phyloP scores from a whole-genome alignment of 2,329 filamentous ascomycete genomes.

The Ophiognomonia clavigignenti-juglandacearum region DNA sequence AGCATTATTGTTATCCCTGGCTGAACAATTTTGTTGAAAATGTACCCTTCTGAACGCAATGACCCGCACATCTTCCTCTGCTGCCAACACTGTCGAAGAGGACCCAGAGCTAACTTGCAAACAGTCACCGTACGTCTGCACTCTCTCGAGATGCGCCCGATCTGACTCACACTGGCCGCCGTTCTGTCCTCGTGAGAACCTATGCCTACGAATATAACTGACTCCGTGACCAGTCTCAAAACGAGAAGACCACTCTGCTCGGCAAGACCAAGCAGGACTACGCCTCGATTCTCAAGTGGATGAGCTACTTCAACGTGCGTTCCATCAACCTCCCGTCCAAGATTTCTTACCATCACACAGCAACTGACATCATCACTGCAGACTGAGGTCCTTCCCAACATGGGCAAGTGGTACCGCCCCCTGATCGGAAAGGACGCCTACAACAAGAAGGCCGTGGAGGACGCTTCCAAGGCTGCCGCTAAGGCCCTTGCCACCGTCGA shows the following conservation, averaged over 20 bases:
- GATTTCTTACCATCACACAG: not conserved
- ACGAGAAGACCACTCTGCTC: slow-evolving; percentile 98
- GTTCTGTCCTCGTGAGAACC: slow-evolving; percentile 33
- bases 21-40: slow-evolving; percentile 90
- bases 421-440: slow-evolving; percentile 77
- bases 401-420: slow-evolving; percentile 81
- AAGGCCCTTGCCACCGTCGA: slow-evolving; percentile 72
- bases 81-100: slow-evolving; percentile 24
- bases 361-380: slow-evolving; percentile 5
- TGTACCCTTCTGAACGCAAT: slow-evolving; percentile 66
- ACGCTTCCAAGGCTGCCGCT: slow-evolving; percentile 62
- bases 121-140: slow-evolving; percentile 14
- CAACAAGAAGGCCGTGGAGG: slow-evolving; percentile 97
- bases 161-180: slow-evolving; percentile 19
- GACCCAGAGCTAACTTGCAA: slow-evolving; percentile 26
- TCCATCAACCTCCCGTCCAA: too few relatives aligned
- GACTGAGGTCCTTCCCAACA: slow-evolving; percentile 66
- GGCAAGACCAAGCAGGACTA: slow-evolving; percentile 99
- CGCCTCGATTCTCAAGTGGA: slow-evolving; percentile 95
- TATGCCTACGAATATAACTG: not conserved
- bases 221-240: slow-evolving; percentile 61
- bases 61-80: slow-evolving; percentile 21
- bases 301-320: slow-evolving; percentile 82
- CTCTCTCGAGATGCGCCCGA: not conserved
- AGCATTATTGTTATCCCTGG: slow-evolving; percentile 92